Evolutionary conservation across 2,329 filamentous ascomycete genomes (phyloP).

Genomic region (Hymenoscyphus fructigenus): DNA sequence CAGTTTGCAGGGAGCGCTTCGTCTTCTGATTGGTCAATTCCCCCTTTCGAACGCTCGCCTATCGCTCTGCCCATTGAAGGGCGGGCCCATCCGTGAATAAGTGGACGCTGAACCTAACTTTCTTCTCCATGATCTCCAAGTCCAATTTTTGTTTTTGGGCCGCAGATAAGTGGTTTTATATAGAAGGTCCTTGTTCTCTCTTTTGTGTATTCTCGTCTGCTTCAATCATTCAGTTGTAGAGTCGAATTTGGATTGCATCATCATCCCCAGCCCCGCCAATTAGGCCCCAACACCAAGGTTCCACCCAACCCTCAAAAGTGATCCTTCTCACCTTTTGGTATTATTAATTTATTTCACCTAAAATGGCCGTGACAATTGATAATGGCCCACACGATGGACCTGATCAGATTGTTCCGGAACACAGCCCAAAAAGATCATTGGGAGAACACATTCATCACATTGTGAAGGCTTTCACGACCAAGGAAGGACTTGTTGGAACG

Average conservation of each 20-base stretch:
- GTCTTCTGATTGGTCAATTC: constrained; percentile 5
- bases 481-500: constrained; percentile 71
- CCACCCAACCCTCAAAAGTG: constrained; percentile 15
- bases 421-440: constrained; percentile 41
- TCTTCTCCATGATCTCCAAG: constrained; percentile 9
- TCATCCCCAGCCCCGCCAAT: background rate
- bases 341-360: constrained; percentile 1
- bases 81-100: constrained; percentile 11
- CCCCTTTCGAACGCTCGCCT: constrained; percentile 1
- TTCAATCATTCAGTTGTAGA: constrained; percentile 1
- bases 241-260: background rate
- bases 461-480: constrained; percentile 48
- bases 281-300: constrained; percentile 4
- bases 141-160: background rate
- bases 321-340: background rate
- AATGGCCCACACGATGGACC: constrained; percentile 36
- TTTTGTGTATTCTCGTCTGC: background rate
- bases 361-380: constrained; percentile 32
- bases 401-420: constrained; percentile 46
- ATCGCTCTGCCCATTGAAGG: background rate
- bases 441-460: constrained; percentile 42
- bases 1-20: background rate
- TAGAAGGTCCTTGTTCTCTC: background rate
- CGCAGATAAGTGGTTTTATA: constrained; percentile 10
- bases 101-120: background rate